These are phyloP conservation scores for Taxillus chinensis DNA, from an alignment of 164 flowering plant genomes.

Conservation along the genomic window DNA sequence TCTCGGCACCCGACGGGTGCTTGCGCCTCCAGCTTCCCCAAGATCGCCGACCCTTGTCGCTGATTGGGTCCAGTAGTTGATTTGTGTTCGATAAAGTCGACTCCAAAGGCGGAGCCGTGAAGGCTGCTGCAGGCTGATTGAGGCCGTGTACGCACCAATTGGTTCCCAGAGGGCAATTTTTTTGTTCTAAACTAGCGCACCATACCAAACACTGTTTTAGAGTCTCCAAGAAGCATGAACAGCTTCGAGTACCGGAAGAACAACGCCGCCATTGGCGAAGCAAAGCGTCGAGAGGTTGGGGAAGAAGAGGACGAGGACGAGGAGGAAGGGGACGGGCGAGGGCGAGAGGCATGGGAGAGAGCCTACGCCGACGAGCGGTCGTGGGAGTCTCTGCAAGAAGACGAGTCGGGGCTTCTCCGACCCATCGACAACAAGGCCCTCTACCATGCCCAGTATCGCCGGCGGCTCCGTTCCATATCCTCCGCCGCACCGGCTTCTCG, in stretches of 20 bases:
- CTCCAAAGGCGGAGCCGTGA: too few species aligned
- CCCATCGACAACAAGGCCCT: conserved; percentile 56
- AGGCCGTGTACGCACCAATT: too few species aligned
- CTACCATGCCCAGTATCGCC: conserved; percentile 74
- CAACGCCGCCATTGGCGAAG: background rate
- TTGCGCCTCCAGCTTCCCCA: too few species aligned
- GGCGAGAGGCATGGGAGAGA: conserved; percentile 65
- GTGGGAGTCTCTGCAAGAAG: conserved; percentile 87
- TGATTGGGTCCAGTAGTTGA: too few species aligned
- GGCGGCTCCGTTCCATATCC: conserved; percentile 55
- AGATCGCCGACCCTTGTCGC: too few species aligned
- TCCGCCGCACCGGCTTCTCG: conserved; percentile 35
- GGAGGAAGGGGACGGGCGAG: conserved; percentile 29
- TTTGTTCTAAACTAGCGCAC: too few species aligned
- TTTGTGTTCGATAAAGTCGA: too few species aligned
- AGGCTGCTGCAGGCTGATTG: too few species aligned
- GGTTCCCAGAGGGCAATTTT: too few species aligned
- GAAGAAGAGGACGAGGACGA: conserved; percentile 56
- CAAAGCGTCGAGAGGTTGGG: conserved; percentile 21
- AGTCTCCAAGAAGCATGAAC: background rate
- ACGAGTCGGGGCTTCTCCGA: conserved; percentile 79
- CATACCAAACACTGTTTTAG: too few species aligned
- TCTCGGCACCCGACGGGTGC: too few species aligned
- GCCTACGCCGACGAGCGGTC: conserved; percentile 86
- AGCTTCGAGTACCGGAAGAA: background rate